Percentiles rank a stretch among this genome's conserved stretches.
These are phyloP conservation scores for Trebouxia sp. DNA, from an alignment of 139 green algal genomes.

Conservation along the genomic window DNA sequence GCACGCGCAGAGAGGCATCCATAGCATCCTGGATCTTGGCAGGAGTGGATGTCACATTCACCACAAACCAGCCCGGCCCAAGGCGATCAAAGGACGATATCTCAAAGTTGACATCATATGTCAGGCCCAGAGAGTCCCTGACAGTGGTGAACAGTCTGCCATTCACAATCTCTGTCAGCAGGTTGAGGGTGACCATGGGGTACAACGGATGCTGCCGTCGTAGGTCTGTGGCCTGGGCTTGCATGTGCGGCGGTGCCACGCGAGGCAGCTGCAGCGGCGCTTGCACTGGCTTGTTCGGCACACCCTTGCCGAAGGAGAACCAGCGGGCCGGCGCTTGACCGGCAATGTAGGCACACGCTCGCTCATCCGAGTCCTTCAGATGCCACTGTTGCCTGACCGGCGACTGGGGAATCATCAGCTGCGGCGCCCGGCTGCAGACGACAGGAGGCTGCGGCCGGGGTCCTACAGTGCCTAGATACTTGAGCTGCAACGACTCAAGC, in stretches of 20 bases:
- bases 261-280: not conserved
- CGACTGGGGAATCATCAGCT: conserved; percentile 44
- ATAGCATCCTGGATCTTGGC: conserved; percentile 94
- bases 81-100: conserved; percentile 78
- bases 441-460: conserved; percentile 1
- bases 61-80: conserved; percentile 77
- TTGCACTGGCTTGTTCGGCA: conserved; percentile 20
- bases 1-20: conserved; percentile 75
- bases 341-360: conserved; percentile 88
- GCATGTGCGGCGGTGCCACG: not conserved
- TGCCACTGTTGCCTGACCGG: conserved; percentile 73
- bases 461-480: conserved; percentile 74
- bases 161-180: conserved; percentile 96
- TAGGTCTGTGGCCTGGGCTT: not conserved
- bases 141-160: conserved; percentile 95
- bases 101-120: conserved; percentile 99
- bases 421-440: conserved; percentile 21
- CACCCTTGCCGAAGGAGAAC: conserved; percentile 58
- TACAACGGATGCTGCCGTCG: conserved; percentile 68
- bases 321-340: conserved; percentile 85
- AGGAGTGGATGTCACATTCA: conserved; percentile 93
- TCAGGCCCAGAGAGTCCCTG: conserved; percentile 93
- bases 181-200: conserved; percentile 64
- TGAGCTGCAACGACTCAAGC: conserved; percentile 65
- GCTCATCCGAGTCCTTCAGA: conserved; percentile 91